Percentiles rank a stretch among this genome's conserved stretches.
Evolutionary conservation across 2,329 filamentous ascomycete genomes (phyloP).

Genomic region (Neophaeococcomyces mojaviensis): DNA sequence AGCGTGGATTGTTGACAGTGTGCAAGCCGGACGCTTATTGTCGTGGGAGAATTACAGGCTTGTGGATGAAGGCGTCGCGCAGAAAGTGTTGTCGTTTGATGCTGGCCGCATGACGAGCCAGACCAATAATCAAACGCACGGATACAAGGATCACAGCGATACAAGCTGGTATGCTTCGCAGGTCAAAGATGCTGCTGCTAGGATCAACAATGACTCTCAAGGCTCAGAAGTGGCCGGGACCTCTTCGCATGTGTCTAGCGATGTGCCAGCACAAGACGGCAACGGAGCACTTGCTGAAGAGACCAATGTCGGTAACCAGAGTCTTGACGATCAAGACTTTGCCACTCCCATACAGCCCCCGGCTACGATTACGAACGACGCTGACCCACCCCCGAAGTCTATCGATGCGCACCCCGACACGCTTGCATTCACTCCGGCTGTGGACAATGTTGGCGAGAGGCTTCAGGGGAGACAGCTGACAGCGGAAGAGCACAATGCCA

Average conservation of each 20-base stretch:
- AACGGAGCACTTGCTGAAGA: not conserved
- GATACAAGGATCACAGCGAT: conserved; percentile 75
- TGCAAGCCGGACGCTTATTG: conserved; percentile 69
- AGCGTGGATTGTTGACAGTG: conserved; percentile 86
- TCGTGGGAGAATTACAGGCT: conserved; percentile 83
- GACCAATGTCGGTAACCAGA: not conserved
- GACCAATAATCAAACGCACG: conserved; percentile 49
- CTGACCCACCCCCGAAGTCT: no score
- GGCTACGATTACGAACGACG: no score
- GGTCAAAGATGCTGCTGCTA: conserved; percentile 38
- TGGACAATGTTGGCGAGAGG: not conserved
- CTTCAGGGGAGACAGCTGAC: conserved; percentile 48
- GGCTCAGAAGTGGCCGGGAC: no score
- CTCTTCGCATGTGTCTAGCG: no score
- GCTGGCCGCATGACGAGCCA: conserved; percentile 61
- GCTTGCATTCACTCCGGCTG: not conserved
- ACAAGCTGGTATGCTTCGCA: conserved; percentile 76
- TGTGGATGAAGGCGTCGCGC: conserved; percentile 72
- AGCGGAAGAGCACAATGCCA: conserved; percentile 86
- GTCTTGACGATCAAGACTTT: not conserved
- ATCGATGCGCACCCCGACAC: no score
- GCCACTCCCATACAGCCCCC: not conserved
- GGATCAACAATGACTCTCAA: not conserved
- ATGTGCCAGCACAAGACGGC: no score
- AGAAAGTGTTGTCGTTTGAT: conserved; percentile 64